Evolutionary conservation across 192 early-diverging fungal species (phyloP), one percentile per base, ranked within the genome.

Genomic region (Backusella mclennaniae): DNA sequence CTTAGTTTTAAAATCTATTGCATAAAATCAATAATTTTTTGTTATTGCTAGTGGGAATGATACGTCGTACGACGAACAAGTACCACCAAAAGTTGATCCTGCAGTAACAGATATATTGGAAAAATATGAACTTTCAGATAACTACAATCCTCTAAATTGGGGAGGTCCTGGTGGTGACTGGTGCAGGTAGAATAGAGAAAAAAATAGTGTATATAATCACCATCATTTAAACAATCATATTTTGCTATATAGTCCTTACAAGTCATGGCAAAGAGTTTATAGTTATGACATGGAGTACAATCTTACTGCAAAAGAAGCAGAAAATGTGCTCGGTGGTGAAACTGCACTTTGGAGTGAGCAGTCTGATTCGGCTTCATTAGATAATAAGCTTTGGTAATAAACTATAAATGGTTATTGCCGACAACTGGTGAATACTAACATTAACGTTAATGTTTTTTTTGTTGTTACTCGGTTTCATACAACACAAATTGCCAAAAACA

Each of bases 311-410:
- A 79, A 77, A 19, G 83, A 94, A 74, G 76, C 79, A 12, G 84
- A 88, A 66, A 85, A 82, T 46, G 89, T 95, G 31, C 73, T 94
- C 0, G 94, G 94, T 35, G 92, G 90, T 11, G 94, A 95, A 74
- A 91, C 89, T 1, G 84, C 89, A 9, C 74, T 95, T 39, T 95
- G 93, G 93, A 82, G 89, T 9, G 93, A 93, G 81, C 90, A 93
- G 81, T 80, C 88, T 2, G 94, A 95, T 75, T 17, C 83, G 42
- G 87, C 82, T n/a, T 86, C 87, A 44, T 76, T 93, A 63, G 93
- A 94, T 82, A 79, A 71, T 23, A 84, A 85, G 26, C 79, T 95
- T 39, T 95, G 93, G 92, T 79, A 67, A 79, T 29, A 14, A 26
- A 49, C 1, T 49, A 49, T 49, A 49, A 41, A 71, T 26, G 5